Conservation (phyloP, 2,329 filamentous ascomycete species). For the Cladosporium halotolerans region DNA sequence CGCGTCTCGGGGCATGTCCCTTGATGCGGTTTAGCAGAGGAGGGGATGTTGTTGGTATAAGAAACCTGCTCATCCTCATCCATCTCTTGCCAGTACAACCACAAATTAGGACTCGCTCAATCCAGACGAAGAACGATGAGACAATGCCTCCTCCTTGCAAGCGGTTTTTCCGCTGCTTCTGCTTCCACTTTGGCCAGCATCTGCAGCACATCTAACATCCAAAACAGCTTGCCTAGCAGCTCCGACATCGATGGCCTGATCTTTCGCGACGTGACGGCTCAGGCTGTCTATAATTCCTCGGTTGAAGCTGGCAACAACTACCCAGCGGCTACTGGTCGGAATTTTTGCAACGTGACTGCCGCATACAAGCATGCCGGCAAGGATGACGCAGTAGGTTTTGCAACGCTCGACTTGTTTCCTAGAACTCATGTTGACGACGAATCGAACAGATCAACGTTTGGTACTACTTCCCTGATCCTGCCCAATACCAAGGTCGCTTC, state of each 20-base stretch:
- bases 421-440: background rate
- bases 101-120: too few relatives aligned
- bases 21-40: too few relatives aligned
- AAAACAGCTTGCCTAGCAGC: background rate
- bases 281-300: slow-evolving; percentile 12
- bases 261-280: slow-evolving; percentile 13
- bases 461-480: slow-evolving; percentile 40
- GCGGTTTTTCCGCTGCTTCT: slow-evolving; percentile 1
- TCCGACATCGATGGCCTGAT: slow-evolving; percentile 5
- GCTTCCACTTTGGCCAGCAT: slow-evolving; percentile 9
- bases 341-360: slow-evolving; percentile 18
- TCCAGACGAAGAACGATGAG: background rate
- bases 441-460: slow-evolving; percentile 19
- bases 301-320: slow-evolving; percentile 14
- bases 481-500: slow-evolving; percentile 41
- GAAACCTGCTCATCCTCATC: too few relatives aligned
- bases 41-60: too few relatives aligned
- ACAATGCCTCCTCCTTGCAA: background rate
- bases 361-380: slow-evolving; percentile 16
- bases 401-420: background rate
- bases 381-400: background rate
- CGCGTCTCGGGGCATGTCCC: too few relatives aligned
- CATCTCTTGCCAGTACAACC: too few relatives aligned
- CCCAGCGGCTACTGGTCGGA: slow-evolving; percentile 12
- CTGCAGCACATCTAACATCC: slow-evolving; percentile 8